These are phyloP conservation scores for Notholithocarpus densiflorus DNA, from an alignment of 306 rosid genomes.

Conservation along the genomic window DNA sequence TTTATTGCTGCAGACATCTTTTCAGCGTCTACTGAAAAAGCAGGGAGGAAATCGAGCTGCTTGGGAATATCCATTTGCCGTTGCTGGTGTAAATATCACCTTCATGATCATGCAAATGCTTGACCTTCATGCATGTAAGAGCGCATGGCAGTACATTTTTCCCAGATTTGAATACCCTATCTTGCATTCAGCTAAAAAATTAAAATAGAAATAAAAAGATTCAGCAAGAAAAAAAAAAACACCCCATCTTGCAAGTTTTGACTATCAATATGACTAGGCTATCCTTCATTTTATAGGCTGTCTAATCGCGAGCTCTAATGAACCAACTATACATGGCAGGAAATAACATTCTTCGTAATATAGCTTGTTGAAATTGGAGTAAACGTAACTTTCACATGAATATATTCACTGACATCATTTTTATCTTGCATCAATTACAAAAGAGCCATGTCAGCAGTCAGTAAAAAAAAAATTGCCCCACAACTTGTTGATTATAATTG, in stretches of 20 bases:
- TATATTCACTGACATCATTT: too few species aligned
- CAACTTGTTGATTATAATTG: too few species aligned
- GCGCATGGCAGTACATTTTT: not conserved
- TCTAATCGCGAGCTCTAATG: not conserved
- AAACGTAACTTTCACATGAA: too few species aligned
- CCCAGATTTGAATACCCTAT: not conserved
- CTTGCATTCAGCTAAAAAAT: too few species aligned
- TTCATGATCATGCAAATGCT: constrained; percentile 94
- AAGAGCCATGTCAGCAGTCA: too few species aligned
- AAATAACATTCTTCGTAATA: not conserved
- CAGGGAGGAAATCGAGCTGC: constrained; percentile 74
- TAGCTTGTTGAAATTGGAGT: too few species aligned
- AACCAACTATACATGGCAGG: not conserved
- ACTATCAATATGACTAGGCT: not conserved
- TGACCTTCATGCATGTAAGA: constrained; percentile 73
- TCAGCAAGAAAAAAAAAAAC: too few species aligned
- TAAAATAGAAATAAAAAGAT: too few species aligned
- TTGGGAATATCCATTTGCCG: constrained; percentile 88
- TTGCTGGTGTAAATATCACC: constrained; percentile 84
- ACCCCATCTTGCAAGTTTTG: not conserved
- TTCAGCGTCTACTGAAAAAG: constrained; percentile 59
- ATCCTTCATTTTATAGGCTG: not conserved
- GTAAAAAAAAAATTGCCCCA: too few species aligned
- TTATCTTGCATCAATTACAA: too few species aligned
- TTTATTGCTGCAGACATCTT: constrained; percentile 48